Evolutionary conservation across 768 basidiomycete genomes (phyloP).

Genomic region (Mycena epipterygia): DNA sequence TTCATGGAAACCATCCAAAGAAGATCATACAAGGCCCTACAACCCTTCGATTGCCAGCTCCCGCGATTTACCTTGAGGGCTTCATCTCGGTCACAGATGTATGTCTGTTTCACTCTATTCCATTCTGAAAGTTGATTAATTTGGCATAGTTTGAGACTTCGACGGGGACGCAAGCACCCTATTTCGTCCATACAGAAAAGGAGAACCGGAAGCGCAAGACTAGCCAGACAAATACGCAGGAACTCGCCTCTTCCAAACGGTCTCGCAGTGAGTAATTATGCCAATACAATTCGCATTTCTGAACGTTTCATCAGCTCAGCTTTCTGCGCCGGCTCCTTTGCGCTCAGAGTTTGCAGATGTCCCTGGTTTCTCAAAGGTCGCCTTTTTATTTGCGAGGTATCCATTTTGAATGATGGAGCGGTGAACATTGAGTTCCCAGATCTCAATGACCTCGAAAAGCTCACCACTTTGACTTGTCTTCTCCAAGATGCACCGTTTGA

Average conservation of each 20-base stretch:
- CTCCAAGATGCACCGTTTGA: conserved; percentile 11
- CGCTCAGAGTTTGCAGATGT: not conserved
- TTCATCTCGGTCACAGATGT: not conserved
- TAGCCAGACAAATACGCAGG: not conserved
- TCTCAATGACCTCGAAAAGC: not conserved
- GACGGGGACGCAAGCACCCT: not conserved
- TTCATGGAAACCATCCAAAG: not conserved
- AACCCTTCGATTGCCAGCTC: not conserved
- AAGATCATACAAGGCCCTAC: not conserved
- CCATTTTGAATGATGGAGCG: not conserved
- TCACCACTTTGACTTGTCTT: not conserved
- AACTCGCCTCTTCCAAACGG: not conserved
- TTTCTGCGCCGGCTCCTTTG: not conserved
- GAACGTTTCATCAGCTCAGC: not conserved
- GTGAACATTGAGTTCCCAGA: not conserved
- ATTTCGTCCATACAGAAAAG: conserved; percentile 13
- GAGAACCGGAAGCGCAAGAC: conserved; percentile 16
- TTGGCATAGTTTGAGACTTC: not conserved
- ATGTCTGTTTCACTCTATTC: not conserved
- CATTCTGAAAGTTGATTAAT: not conserved
- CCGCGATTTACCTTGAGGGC: not conserved
- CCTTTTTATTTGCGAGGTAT: conserved; percentile 9
- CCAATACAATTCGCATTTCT: not conserved
- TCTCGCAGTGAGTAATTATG: not conserved
- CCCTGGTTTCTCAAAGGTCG: conserved; percentile 10